Base-by-base conservation (phyloP, 192 early-diverging fungal genomes). In the Funneliformis geosporum region DNA sequence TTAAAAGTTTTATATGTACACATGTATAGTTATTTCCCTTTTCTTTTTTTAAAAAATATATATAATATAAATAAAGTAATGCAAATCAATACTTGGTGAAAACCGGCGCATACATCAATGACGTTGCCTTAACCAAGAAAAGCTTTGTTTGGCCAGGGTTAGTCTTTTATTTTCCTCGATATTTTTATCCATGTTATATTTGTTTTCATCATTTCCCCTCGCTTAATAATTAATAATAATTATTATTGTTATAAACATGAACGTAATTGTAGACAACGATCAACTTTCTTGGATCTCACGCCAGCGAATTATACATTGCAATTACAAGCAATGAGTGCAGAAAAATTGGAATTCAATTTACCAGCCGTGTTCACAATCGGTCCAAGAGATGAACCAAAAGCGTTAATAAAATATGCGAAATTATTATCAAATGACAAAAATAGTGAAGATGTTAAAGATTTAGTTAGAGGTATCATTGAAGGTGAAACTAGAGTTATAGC, bases 281-380 rank as follows among this genome's bases (percentile, higher is more conserved):
- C 74, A 25, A 83, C 40, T 11, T 43, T 78, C 27, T 50, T 87
- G 27, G 74, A 78, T 25, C 68, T 87, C 12, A 85, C 86, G 10
- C 86, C 86, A 42, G 43, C 76, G 38, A 87, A 87, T 44, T 87
- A 83, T 79, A 66, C 88, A 18, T 64, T 88, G 11, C 77, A 78
- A 23, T 64, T 87, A 33, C 87, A 88, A 44, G 87, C 87, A 18
- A 87, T 87, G 86, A 77, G 85, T 0, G 83, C 77, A 4, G 87
- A 87, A 64, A 87, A 87, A 83, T 77, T 87, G 60, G 87, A 88
- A 47, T 87, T 87, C 75, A 42, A 70, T 23, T 75, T 87, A 11
- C 87, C 86, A 10, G 87, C 87, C 18, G 87, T 87, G 2, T 89
- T 87, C 64, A 87, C 86, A 4, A 88, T 87, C 73, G 86, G 87